phyloP scores from a whole-genome alignment of 208 protist species.

The Phytomonas sp. region DNA sequence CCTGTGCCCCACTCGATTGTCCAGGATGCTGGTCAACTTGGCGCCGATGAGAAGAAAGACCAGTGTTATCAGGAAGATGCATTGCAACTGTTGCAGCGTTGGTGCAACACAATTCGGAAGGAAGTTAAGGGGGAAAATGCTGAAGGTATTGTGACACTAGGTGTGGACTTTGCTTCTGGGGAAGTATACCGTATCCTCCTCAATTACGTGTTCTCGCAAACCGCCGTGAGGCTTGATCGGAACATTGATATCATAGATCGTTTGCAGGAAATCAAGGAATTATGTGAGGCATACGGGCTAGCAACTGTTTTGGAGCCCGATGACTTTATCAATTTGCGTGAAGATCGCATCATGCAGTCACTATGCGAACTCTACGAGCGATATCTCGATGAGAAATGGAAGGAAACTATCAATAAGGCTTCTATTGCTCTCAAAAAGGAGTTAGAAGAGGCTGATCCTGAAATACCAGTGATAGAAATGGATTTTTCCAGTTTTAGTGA shows the following conservation, averaged over 20 bases:
- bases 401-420: slow-evolving; percentile 1
- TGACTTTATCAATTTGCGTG: slow-evolving; percentile 51
- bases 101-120: slow-evolving; percentile 51
- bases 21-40: background rate
- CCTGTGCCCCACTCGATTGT: background rate
- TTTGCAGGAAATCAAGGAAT: slow-evolving; percentile 36
- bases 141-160: slow-evolving; percentile 31
- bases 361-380: slow-evolving; percentile 40
- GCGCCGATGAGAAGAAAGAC: background rate
- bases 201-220: slow-evolving; percentile 42
- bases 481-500: background rate
- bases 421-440: background rate
- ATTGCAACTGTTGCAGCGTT: slow-evolving; percentile 33
- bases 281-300: slow-evolving; percentile 29
- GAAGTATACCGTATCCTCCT: slow-evolving; percentile 50
- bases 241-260: slow-evolving; percentile 31
- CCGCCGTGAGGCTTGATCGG: slow-evolving; percentile 13
- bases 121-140: slow-evolving; percentile 7
- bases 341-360: slow-evolving; percentile 60
- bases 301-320: slow-evolving; percentile 30
- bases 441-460: background rate
- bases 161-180: slow-evolving; percentile 55
- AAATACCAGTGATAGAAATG: background rate
- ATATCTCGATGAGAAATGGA: slow-evolving; percentile 15
- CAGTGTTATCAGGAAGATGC: background rate